phyloP scores from a whole-genome alignment of 2,329 filamentous ascomycete genomes.

The Metarhizium rileyi region DNA sequence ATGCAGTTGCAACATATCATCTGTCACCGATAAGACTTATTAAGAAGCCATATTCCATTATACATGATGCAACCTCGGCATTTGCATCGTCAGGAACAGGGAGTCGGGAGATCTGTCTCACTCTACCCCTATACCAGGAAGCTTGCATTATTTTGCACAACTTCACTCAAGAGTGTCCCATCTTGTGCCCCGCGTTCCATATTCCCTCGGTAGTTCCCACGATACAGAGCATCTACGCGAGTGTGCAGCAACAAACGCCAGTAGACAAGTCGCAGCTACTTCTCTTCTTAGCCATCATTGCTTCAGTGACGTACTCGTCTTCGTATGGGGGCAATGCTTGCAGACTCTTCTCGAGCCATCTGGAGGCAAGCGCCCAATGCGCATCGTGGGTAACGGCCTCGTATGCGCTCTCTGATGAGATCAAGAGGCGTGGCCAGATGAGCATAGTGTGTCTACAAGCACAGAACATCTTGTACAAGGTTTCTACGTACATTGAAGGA shows the following conservation, averaged over 20 bases:
- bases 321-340: slow-evolving; percentile 1
- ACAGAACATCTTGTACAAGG: slow-evolving; percentile 2
- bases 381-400: slow-evolving; percentile 2
- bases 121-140: slow-evolving; percentile 4
- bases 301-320: slow-evolving; percentile 1
- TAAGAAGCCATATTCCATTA: slow-evolving; percentile 2
- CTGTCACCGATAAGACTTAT: slow-evolving; percentile 6
- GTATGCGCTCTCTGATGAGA: slow-evolving; percentile 3
- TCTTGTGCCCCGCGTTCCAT: slow-evolving; percentile 1
- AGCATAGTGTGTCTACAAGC: slow-evolving; percentile 4
- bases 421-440: slow-evolving; percentile 1
- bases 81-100: neutral
- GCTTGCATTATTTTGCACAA: slow-evolving; percentile 1
- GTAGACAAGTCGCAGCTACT: slow-evolving; percentile 1
- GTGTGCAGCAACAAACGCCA: neutral
- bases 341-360: slow-evolving; percentile 1
- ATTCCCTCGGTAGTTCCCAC: neutral
- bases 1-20: slow-evolving; percentile 1
- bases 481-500: slow-evolving; percentile 5
- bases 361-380: slow-evolving; percentile 3
- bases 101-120: slow-evolving; percentile 1
- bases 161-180: slow-evolving; percentile 1
- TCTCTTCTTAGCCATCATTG: slow-evolving; percentile 2
- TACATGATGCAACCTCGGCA: slow-evolving; percentile 2
- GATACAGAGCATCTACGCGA: slow-evolving; percentile 4